phyloP scores from a whole-genome alignment of 2,329 filamentous ascomycete species.

The Talaromyces sp. region DNA sequence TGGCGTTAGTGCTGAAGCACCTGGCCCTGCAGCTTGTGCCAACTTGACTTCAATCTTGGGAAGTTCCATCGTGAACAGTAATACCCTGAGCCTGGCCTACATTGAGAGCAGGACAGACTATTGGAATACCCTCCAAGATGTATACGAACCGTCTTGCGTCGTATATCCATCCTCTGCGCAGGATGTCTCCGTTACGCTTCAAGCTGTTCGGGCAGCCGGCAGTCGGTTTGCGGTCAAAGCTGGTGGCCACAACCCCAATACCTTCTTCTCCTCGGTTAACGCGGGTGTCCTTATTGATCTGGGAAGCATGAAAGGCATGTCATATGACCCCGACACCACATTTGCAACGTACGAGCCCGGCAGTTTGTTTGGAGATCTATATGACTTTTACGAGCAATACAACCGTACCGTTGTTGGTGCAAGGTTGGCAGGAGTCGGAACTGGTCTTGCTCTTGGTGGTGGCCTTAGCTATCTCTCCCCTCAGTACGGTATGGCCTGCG shows the following conservation, averaged over 20 bases:
- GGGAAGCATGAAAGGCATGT: neutral
- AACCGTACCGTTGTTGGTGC: neutral
- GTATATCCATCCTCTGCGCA: slow-evolving; percentile 29
- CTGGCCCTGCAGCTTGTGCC: neutral
- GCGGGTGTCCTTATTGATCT: neutral
- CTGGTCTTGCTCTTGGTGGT: slow-evolving; percentile 15
- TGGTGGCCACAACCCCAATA: neutral
- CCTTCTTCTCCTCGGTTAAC: neutral
- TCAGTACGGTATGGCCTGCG: slow-evolving; percentile 18
- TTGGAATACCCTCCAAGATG: slow-evolving; percentile 26
- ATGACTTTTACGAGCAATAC: neutral
- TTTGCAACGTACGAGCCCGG: neutral
- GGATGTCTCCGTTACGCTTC: slow-evolving; percentile 29
- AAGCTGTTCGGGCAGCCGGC: slow-evolving; percentile 28
- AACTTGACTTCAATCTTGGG: neutral
- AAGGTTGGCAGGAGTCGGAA: neutral
- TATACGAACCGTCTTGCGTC: slow-evolving; percentile 29
- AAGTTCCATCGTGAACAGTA: neutral
- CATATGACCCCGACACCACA: neutral
- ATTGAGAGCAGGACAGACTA: neutral
- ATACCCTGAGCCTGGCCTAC: neutral
- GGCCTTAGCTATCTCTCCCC: slow-evolving; percentile 17
- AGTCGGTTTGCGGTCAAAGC: neutral
- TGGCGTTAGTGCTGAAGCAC: neutral
- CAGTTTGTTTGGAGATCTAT: neutral